These are phyloP conservation scores for Cornus kousa DNA, from an alignment of 148 eudicot genomes.

Conservation along the genomic window DNA sequence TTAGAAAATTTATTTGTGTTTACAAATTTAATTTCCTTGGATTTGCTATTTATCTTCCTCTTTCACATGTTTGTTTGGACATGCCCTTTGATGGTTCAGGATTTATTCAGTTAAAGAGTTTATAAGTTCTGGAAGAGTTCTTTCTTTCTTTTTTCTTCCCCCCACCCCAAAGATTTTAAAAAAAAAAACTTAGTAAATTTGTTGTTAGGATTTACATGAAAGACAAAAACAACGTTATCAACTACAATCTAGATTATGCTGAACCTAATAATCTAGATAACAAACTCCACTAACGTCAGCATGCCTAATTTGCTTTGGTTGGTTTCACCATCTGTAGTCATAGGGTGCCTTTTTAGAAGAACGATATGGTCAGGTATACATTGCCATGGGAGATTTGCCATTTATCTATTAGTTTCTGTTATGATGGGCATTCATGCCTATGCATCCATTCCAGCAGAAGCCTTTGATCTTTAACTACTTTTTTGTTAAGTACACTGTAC, in stretches of 20 bases:
- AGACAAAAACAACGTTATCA: neutral
- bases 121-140: too few species aligned
- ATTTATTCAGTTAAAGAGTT: neutral
- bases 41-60: neutral
- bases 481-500: too few species aligned
- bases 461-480: neutral
- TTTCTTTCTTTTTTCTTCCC: too few species aligned
- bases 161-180: too few species aligned
- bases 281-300: neutral
- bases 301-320: neutral
- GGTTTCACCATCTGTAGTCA: neutral
- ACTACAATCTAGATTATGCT: neutral
- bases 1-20: neutral
- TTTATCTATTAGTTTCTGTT: too few species aligned
- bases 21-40: neutral
- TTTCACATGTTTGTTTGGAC: neutral
- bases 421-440: too few species aligned
- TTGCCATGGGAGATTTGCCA: too few species aligned
- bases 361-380: neutral
- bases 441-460: neutral
- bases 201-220: neutral
- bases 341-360: neutral
- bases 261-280: neutral
- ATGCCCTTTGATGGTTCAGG: neutral
- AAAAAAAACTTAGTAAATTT: too few species aligned